phyloP scores from a whole-genome alignment of 257 asterid species.

The Verbena officinalis region DNA sequence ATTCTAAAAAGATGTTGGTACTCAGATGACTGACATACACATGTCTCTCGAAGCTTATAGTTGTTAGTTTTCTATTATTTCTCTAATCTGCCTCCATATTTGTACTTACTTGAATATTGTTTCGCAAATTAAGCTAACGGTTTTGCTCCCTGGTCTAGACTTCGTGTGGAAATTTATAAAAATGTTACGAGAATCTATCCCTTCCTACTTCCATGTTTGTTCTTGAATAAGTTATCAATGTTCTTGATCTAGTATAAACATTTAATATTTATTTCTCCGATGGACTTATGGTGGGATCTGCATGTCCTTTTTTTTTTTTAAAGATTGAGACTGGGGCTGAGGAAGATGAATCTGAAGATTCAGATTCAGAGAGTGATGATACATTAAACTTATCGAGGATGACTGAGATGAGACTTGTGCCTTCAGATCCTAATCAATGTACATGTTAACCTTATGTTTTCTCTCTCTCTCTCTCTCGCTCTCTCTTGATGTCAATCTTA shows the following conservation, averaged over 20 bases:
- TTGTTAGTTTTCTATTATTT: too few species aligned
- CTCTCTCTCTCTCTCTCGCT: too few species aligned
- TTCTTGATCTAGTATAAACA: not conserved
- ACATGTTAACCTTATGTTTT: constrained; percentile 1
- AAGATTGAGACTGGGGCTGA: constrained; percentile 85
- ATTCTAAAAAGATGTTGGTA: too few species aligned
- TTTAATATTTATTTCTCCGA: not conserved
- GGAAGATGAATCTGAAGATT: constrained; percentile 66
- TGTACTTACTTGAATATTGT: too few species aligned
- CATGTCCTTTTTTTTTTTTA: constrained; percentile 27
- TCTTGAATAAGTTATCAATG: constrained; percentile 8
- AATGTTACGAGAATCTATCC: not conserved
- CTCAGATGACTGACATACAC: too few species aligned
- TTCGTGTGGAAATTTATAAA: not conserved
- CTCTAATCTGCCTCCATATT: too few species aligned
- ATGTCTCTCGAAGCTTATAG: too few species aligned
- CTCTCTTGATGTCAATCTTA: not conserved
- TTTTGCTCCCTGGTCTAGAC: too few species aligned
- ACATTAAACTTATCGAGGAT: constrained; percentile 60
- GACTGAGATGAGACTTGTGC: constrained; percentile 91
- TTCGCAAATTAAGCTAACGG: too few species aligned
- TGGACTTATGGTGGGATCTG: constrained; percentile 16
- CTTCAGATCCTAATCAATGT: constrained; percentile 82
- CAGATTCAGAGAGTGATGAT: constrained; percentile 64
- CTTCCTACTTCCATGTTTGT: constrained; percentile 2